Evolutionary conservation across 257 asterid genomes (phyloP).

Genomic region (Echites panduratus): DNA sequence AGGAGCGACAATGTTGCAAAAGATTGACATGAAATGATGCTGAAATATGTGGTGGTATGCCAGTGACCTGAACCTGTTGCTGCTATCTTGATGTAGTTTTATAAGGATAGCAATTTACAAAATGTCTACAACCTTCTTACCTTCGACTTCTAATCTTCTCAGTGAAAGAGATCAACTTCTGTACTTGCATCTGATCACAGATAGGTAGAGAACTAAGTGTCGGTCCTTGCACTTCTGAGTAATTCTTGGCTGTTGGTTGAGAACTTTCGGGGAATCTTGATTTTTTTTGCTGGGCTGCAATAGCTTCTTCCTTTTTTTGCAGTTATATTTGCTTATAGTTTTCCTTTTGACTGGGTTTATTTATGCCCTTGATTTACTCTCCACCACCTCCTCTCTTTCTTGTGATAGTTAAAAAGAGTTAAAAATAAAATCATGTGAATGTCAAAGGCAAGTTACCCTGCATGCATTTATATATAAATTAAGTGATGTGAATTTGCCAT

Average conservation of each 20-base stretch:
- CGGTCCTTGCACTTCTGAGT: background rate
- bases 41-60: background rate
- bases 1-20: slow-evolving; percentile 1
- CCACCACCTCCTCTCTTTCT: background rate
- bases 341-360: background rate
- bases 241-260: background rate
- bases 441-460: too few relatives aligned
- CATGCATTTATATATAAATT: too few relatives aligned
- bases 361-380: background rate
- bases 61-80: background rate
- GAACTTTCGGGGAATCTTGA: background rate
- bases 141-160: background rate
- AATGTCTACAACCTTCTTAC: background rate
- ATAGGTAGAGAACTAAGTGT: background rate
- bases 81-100: background rate
- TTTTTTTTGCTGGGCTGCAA: background rate
- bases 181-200: background rate
- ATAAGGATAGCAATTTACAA: background rate
- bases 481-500: too few relatives aligned
- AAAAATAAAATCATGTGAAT: too few relatives aligned
- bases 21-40: slow-evolving; percentile 7
- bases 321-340: background rate
- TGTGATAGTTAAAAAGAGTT: background rate
- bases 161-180: background rate
- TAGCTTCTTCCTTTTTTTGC: background rate